Evolutionary conservation across 78 protist species (phyloP), one percentile per base, ranked within the genome.

Genomic region (Speleostelium caveatum): DNA sequence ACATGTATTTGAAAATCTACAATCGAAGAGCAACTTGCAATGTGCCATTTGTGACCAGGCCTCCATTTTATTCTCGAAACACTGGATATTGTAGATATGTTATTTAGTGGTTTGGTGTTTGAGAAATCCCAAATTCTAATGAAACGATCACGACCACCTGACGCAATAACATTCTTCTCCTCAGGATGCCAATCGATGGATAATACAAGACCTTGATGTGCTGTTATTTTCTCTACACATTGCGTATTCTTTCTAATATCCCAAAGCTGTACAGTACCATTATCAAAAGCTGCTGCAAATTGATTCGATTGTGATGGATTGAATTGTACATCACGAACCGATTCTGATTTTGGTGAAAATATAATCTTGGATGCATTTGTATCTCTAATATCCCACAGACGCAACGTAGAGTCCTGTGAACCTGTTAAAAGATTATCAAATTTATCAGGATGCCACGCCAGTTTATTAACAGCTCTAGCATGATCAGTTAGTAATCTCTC

Each of bases 161-260:
- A 38, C 14, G 96, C 96, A 24, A 95, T 69, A 0, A 87, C 41
- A 38, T 58, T 72, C 61, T 45, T 55, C 35, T 92, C 86, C 26
- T 87, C 93, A 2, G 96, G 96, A 71, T 95, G 96, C 86, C 96
- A 92, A 35, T 95, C 95, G 22, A 95, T 49, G 8, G 93, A 66
- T 32, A 73, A 73, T 28, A 79, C 95, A 19, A 92, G 69, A 61
- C 96, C 93, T 56, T 86, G 91, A 74, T 93, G 96, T 6, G 91
- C 88, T 3, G 87, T 69, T 1, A 86, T 93, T 60, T 75, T 75
- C 32, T 72, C 73, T 2, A 68, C 89, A 22, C 61, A 75, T 2
- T 2, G 21, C 2, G 80, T 86, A 49, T 78, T 59, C 41, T 86
- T 93, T 39, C 96, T 74, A 0, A 87, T 75, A 69, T 93, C 96